phyloP scores from a whole-genome alignment of 2,329 filamentous ascomycete species.

The Chalaropsis ovoidea region DNA sequence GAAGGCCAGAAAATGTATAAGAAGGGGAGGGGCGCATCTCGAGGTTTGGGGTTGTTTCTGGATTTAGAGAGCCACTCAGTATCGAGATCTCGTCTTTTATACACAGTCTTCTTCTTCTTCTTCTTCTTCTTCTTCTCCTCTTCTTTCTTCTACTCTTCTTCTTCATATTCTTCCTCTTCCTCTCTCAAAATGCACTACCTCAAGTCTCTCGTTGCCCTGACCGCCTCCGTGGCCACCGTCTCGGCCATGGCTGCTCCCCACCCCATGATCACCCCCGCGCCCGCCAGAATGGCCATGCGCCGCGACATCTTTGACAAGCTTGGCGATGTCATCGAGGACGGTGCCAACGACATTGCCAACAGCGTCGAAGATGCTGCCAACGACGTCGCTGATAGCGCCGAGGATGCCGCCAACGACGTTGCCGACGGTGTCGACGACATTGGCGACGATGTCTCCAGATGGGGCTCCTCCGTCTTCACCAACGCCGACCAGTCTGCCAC shows the following conservation, averaged over 20 bases:
- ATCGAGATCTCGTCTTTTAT: neutral
- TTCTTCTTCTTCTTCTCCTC: neutral
- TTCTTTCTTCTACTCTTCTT: neutral
- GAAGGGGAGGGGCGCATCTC: neutral
- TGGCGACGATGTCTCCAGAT: neutral
- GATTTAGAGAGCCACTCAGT: neutral
- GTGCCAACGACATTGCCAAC: conserved; percentile 5
- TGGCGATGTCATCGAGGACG: conserved; percentile 19
- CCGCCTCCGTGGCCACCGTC: conserved; percentile 23
- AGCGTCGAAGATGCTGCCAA: conserved; percentile 14
- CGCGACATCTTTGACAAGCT: conserved; percentile 23
- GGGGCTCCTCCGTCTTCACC: conserved; percentile 17
- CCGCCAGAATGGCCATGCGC: conserved; percentile 14
- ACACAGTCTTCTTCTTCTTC: neutral
- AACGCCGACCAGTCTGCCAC: conserved; percentile 19
- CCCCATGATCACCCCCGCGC: conserved; percentile 25
- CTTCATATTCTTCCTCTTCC: neutral
- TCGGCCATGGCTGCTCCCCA: conserved; percentile 24
- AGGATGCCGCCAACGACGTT: neutral
- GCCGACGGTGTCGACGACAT: conserved; percentile 11
- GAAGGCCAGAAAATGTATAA: neutral
- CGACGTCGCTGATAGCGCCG: neutral
- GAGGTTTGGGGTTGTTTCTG: neutral
- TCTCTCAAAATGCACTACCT: conserved; percentile 25
- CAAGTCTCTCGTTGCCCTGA: conserved; percentile 21